These are phyloP conservation scores for Pythium pyrilobum DNA, from an alignment of 352 stramenopile genomes.

Conservation along the genomic window DNA sequence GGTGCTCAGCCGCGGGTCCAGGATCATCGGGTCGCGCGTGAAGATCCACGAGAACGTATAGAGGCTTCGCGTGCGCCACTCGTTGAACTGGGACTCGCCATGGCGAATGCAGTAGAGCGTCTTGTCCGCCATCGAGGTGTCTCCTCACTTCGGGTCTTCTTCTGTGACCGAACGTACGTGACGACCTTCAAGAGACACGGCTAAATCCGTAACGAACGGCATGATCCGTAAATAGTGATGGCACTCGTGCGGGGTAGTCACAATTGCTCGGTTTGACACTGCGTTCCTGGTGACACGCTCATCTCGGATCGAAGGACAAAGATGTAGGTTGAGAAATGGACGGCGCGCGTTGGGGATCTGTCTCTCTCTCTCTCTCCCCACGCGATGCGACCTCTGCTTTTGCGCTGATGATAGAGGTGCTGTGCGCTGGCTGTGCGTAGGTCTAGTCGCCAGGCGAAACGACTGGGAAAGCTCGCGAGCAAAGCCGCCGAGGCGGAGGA, in stretches of 20 bases:
- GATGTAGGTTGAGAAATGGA: not conserved
- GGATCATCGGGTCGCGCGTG: slow-evolving; percentile 81
- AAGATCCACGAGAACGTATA: slow-evolving; percentile 83
- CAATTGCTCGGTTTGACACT: no score
- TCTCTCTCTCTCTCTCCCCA: no score
- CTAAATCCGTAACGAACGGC: not conserved
- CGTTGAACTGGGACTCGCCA: slow-evolving; percentile 85
- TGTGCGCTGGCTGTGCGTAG: slow-evolving; percentile 19
- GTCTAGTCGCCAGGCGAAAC: slow-evolving; percentile 78
- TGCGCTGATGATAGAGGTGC: no score
- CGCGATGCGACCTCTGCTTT: no score
- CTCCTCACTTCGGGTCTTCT: not conserved
- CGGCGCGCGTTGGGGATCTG: no score
- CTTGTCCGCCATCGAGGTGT: slow-evolving; percentile 30
- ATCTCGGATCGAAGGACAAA: not conserved
- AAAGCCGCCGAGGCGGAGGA: slow-evolving; percentile 21
- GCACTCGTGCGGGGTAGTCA: not conserved
- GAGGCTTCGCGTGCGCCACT: slow-evolving; percentile 76
- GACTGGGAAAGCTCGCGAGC: slow-evolving; percentile 41
- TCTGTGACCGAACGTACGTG: no score
- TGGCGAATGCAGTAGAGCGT: slow-evolving; percentile 85
- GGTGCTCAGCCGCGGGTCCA: slow-evolving; percentile 67
- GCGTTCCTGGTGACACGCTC: not conserved
- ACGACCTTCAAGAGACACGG: no score
- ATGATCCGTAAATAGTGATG: not conserved